These are phyloP conservation scores for Fusarium coffeatum DNA, from an alignment of 2,329 filamentous ascomycete genomes.

Conservation along the genomic window DNA sequence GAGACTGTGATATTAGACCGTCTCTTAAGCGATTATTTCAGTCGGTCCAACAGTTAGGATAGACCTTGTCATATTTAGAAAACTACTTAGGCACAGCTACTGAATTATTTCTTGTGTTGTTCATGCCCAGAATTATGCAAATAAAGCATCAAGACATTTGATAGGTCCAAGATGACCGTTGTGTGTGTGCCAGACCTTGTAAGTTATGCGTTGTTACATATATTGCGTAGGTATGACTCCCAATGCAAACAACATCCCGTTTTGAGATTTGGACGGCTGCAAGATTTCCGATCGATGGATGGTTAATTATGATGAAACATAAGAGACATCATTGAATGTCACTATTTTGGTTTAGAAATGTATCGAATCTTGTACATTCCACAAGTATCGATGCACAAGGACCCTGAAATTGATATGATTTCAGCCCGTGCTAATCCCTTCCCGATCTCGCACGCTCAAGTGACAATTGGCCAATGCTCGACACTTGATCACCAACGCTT, in stretches of 20 bases:
- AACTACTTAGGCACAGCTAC: neutral
- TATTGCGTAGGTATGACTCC: conserved; percentile 5
- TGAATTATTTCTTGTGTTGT: neutral
- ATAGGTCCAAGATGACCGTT: neutral
- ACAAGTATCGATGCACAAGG: conserved; percentile 2
- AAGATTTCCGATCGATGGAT: conserved; percentile 41
- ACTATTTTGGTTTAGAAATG: neutral
- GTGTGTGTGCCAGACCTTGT: neutral
- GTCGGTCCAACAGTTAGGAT: neutral
- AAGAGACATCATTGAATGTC: neutral
- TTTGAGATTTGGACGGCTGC: conserved; percentile 12
- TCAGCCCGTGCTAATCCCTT: conserved; percentile 33
- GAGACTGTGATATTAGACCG: neutral
- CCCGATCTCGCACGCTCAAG: conserved; percentile 27
- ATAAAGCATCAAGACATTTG: neutral
- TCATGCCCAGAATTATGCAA: neutral
- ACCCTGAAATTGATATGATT: conserved; percentile 35
- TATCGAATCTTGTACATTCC: conserved; percentile 36
- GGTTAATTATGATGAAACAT: neutral
- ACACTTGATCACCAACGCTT: conserved; percentile 36
- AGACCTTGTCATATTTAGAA: rapidly evolving
- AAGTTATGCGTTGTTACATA: conserved; percentile 24
- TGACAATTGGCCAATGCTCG: conserved; percentile 29
- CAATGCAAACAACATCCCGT: conserved; percentile 28
- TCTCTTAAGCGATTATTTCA: neutral